A percentile compares a stretch with the other conserved stretches of the same genome.
Evolutionary conservation across 1,139 yeast genomes (phyloP).

Genomic region (Zygoascus meyerae): DNA sequence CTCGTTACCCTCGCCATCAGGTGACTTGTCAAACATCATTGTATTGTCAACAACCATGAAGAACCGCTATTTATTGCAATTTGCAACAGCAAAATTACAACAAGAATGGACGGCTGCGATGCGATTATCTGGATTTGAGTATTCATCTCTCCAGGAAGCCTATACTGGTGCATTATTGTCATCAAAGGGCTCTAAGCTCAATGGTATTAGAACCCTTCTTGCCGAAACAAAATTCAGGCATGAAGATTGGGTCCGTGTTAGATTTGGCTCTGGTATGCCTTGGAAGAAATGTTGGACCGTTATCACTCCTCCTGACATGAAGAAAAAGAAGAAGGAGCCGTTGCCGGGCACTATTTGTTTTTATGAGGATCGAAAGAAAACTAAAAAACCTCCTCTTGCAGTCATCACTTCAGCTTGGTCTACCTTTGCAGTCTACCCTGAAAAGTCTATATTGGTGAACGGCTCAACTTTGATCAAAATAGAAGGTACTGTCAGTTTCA

Average conservation of each 20-base stretch:
- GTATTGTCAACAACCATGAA: constrained; percentile 87
- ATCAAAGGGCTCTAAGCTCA: constrained; percentile 77
- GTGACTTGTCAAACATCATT: constrained; percentile 67
- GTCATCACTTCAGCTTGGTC: constrained; percentile 63
- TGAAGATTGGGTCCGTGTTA: constrained; percentile 91
- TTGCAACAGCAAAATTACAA: constrained; percentile 39
- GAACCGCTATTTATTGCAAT: constrained; percentile 78
- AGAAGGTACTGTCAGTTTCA: constrained; percentile 73
- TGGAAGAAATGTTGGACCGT: constrained; percentile 95
- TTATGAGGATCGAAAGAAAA: constrained; percentile 37
- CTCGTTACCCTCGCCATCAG: constrained; percentile 55
- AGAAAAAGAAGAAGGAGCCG: constrained; percentile 39
- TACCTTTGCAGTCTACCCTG: constrained; percentile 92
- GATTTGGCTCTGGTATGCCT: constrained; percentile 97
- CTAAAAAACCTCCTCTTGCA: constrained; percentile 75
- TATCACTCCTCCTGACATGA: constrained; percentile 58
- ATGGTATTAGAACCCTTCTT: constrained; percentile 78
- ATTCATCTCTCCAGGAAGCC: constrained; percentile 80
- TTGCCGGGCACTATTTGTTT: constrained; percentile 36
- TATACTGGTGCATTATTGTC: constrained; percentile 91
- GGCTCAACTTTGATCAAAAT: constrained; percentile 81
- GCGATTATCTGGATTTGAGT: constrained; percentile 73
- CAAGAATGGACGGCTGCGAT: constrained; percentile 75
- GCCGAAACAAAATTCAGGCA: constrained; percentile 81
- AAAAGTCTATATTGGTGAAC: constrained; percentile 71